Evolutionary conservation across 768 basidiomycete species (phyloP), one percentile per base, ranked within the genome.

Genomic region (Cystofilobasidium macerans): DNA sequence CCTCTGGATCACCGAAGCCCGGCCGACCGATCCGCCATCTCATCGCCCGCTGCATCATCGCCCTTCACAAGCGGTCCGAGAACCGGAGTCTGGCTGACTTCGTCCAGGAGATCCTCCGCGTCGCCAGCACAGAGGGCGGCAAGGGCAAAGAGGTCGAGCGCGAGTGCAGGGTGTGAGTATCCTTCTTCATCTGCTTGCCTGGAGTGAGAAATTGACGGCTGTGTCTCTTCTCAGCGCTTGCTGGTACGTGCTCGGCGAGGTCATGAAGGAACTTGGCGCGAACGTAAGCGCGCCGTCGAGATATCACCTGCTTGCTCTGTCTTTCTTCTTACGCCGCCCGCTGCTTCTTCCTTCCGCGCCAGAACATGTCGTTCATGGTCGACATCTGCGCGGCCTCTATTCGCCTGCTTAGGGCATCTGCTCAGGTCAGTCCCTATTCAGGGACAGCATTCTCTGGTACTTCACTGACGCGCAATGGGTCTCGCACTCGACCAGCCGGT

Each of bases 281-380:
- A 88, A 95, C 78, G 91, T 88, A 73, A 63, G 85, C 45, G 2
- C 13, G 22, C 22, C 45, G n/a, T n/a, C n/a, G n/a, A n/a, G n/a
- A n/a, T n/a, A n/a, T 72, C 48, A 18, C 20, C 18, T 22, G n/a
- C 40, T 40, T 36, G 20, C 51, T n/a, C 53, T 48, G 28, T 40
- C n/a, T 35, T 28, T 12, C 16, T 32, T 30, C 33, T n/a, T 54
- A 45, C 62, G 9, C 38, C 24, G 2, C 5, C 6, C 3, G 8
- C 1, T n/a, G 30, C 22, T 26, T 13, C 45, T 42, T n/a, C 20
- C 14, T 42, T 42, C 33, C 20, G 26, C 33, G 36, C 1, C 69
- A 98, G 89, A 85, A 92, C 74, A 94, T 97, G 92, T 95, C 92
- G 0, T 87, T 92, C 71, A 86, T 93, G 84, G 82, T 85, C 33